A percentile compares a stretch with the other conserved stretches of the same genome.
Evolutionary conservation across 2,329 filamentous ascomycete species (phyloP).

Genomic region (Cladophialophora yegresii): DNA sequence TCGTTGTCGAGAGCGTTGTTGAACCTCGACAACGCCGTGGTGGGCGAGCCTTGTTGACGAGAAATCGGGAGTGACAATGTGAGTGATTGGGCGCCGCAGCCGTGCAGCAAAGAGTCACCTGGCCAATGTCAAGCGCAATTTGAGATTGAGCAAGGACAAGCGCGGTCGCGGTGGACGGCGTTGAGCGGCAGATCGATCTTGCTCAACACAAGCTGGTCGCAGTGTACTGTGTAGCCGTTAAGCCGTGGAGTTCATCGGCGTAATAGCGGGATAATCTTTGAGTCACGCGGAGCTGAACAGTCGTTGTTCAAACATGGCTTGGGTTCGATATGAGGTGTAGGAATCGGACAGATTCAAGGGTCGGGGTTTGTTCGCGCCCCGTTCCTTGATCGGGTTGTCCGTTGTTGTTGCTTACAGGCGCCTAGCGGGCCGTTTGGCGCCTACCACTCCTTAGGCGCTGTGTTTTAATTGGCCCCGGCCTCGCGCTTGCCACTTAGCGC

Average conservation of each 20-base stretch:
- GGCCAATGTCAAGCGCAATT: constrained; percentile 5
- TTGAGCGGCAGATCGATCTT: constrained; percentile 3
- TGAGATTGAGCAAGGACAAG: constrained; percentile 8
- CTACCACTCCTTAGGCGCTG: not conserved
- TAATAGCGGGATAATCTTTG: not conserved
- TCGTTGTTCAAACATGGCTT: not conserved
- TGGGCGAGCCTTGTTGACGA: constrained; percentile 39
- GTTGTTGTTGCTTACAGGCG: constrained; percentile 13
- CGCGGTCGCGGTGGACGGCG: not conserved
- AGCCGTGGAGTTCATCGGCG: not conserved
- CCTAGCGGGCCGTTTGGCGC: constrained; percentile 4
- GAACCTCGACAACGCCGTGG: constrained; percentile 48
- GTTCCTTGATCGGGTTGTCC: constrained; percentile 5
- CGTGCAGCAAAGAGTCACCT: constrained; percentile 17
- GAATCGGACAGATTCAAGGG: constrained; percentile 2
- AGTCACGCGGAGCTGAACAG: constrained; percentile 7
- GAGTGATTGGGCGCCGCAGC: constrained; percentile 22
- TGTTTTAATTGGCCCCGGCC: constrained; percentile 8
- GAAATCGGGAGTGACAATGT: constrained; percentile 21
- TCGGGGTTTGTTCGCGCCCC: not conserved
- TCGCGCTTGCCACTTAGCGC: constrained; percentile 3
- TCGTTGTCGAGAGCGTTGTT: constrained; percentile 34
- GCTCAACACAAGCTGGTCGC: not conserved
- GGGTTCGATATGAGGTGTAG: not conserved
- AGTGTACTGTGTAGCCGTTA: constrained; percentile 1